These are phyloP conservation scores for Sarocladiaceae sp. DNA, from an alignment of 2,329 filamentous ascomycete species.

Conservation along the genomic window DNA sequence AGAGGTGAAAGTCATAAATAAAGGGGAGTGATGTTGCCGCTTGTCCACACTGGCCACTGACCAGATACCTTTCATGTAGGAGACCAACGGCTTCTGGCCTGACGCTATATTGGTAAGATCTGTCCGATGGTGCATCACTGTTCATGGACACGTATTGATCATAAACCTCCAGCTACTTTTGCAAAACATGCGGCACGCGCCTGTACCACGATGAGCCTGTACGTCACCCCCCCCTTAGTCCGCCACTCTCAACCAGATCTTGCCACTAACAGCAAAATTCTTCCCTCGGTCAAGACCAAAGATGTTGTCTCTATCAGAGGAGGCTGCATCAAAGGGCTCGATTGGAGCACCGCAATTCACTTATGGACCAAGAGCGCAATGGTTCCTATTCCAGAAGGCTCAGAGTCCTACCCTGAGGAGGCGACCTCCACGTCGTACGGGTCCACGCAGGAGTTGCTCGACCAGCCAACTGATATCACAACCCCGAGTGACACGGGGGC, in stretches of 20 bases:
- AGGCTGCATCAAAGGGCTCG: conserved; percentile 57
- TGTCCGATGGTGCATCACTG: neutral
- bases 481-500: conserved; percentile 25
- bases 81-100: conserved; percentile 52
- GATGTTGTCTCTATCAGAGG: conserved; percentile 60
- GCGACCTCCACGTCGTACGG: conserved; percentile 38
- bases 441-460: conserved; percentile 37
- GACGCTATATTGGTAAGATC: conserved; percentile 48
- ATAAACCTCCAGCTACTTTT: conserved; percentile 65
- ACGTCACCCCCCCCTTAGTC: conserved; percentile 17
- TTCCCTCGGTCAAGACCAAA: conserved; percentile 36
- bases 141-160: neutral
- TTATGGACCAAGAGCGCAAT: conserved; percentile 64
- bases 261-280: conserved; percentile 12
- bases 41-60: no score
- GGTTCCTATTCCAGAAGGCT: conserved; percentile 61
- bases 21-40: neutral
- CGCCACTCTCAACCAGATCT: neutral
- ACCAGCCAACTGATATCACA: conserved; percentile 30
- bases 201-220: conserved; percentile 56
- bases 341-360: conserved; percentile 56
- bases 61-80: no score
- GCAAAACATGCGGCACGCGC: conserved; percentile 58
- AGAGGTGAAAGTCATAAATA: neutral
- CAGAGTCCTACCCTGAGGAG: conserved; percentile 49